Percentiles rank a stretch among this genome's conserved stretches.
phyloP scores from a whole-genome alignment of 768 basidiomycete species.

The Leccinellum rugosiceps region DNA sequence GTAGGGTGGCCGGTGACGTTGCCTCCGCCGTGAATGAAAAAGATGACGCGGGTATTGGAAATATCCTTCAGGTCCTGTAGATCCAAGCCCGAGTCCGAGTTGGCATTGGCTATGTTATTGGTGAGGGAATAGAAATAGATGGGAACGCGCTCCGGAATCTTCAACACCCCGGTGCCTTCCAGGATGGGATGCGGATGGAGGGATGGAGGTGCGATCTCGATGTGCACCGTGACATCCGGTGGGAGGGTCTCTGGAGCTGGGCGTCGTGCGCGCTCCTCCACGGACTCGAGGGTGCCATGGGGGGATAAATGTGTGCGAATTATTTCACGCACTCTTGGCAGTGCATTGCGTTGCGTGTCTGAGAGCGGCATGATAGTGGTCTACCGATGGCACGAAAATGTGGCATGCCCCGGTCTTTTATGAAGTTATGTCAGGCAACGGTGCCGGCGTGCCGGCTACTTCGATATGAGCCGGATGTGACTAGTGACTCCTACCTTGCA shows the following conservation, averaged over 20 bases:
- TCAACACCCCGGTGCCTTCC: background rate
- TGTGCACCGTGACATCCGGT: conserved; percentile 5
- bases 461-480: background rate
- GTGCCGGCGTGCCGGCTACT: background rate
- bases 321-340: background rate
- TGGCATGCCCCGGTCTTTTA: background rate
- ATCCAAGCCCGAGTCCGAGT: background rate
- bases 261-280: conserved; percentile 11
- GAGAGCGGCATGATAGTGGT: conserved; percentile 12
- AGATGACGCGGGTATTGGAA: conserved; percentile 12
- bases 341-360: conserved; percentile 10
- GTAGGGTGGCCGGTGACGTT: conserved; percentile 20
- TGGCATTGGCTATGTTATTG: background rate
- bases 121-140: conserved; percentile 17
- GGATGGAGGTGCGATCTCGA: conserved; percentile 20
- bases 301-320: background rate
- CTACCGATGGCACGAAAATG: background rate
- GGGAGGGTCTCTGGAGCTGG: background rate
- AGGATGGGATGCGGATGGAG: background rate
- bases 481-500: background rate
- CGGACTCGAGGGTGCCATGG: background rate
- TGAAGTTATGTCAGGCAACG: background rate
- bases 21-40: conserved; percentile 25
- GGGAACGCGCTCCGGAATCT: conserved; percentile 16
- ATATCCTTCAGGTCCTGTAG: background rate